phyloP scores from a whole-genome alignment of 2,329 filamentous ascomycete species.

The Penicillium fuscoglaucum region DNA sequence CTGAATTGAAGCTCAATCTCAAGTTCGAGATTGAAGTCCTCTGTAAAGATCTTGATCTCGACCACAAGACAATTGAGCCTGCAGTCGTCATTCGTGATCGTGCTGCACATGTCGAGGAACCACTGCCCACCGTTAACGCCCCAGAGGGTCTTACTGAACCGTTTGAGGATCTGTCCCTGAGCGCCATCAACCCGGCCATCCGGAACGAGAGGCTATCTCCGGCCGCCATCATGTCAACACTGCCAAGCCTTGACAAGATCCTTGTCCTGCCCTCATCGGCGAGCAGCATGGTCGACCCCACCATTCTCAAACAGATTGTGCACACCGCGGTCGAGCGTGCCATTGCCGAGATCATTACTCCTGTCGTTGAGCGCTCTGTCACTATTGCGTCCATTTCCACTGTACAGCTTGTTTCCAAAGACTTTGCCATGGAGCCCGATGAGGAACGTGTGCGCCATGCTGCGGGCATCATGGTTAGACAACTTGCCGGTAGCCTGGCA shows the following conservation, averaged over 20 bases:
- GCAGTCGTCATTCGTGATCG: constrained; percentile 82
- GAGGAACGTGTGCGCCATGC: constrained; percentile 82
- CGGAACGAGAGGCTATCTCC: constrained; percentile 73
- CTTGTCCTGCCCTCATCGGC: constrained; percentile 76
- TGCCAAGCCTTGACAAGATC: constrained; percentile 79
- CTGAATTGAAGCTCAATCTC: constrained; percentile 90
- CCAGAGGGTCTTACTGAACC: constrained; percentile 73
- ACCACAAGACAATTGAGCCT: constrained; percentile 87
- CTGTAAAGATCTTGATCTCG: constrained; percentile 87
- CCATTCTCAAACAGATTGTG: constrained; percentile 71
- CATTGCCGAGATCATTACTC: constrained; percentile 93
- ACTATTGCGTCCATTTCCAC: constrained; percentile 98
- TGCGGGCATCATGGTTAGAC: constrained; percentile 91
- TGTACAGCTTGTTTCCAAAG: constrained; percentile 90
- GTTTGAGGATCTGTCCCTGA: constrained; percentile 80
- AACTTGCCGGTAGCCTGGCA: constrained; percentile 88
- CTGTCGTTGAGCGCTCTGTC: constrained; percentile 94
- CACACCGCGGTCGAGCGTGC: constrained; percentile 83
- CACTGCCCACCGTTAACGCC: constrained; percentile 55
- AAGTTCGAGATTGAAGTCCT: constrained; percentile 99
- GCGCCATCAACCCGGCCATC: constrained; percentile 67
- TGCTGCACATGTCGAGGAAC: constrained; percentile 61
- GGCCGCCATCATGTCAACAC: constrained; percentile 71
- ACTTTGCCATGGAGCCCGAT: constrained; percentile 90
- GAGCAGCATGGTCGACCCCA: constrained; percentile 72